Percentiles rank a stretch among this genome's conserved stretches.
Conservation (phyloP, 345 rosid species). For the Euphorbia lathyris region DNA sequence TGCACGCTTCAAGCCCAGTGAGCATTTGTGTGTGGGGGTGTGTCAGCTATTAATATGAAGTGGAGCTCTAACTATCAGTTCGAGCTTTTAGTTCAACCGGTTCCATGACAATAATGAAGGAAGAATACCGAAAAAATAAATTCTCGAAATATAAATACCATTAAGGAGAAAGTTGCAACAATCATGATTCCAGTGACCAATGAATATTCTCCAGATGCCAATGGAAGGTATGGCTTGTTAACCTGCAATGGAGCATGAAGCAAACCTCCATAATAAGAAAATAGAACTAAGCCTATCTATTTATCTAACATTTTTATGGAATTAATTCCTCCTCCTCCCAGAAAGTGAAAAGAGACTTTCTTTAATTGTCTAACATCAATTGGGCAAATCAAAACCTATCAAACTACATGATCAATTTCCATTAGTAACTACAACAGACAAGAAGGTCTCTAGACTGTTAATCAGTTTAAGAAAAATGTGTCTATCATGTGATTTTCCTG, state of each 20-base stretch:
- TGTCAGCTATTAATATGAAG: too few species aligned
- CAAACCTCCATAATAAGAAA: slow-evolving; percentile 3
- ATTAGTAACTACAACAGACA: background rate
- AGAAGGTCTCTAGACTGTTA: background rate
- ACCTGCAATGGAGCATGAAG: slow-evolving; percentile 47
- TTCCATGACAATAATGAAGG: too few species aligned
- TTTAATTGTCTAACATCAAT: background rate
- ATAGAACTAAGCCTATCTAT: background rate
- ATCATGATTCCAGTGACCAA: slow-evolving; percentile 55
- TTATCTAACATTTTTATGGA: background rate
- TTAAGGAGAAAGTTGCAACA: slow-evolving; percentile 58
- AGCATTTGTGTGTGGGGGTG: too few species aligned
- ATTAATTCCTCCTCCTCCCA: slow-evolving; percentile 1
- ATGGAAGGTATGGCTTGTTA: slow-evolving; percentile 94
- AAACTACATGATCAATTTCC: background rate
- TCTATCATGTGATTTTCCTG: slow-evolving; percentile 6
- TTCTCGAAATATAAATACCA: slow-evolving; percentile 45
- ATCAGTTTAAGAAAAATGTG: slow-evolving; percentile 3
- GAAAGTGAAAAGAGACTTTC: slow-evolving; percentile 8
- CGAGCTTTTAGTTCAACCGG: too few species aligned
- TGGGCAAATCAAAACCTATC: background rate
- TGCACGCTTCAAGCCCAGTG: too few species aligned
- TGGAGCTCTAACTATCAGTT: too few species aligned
- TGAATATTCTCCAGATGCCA: slow-evolving; percentile 94
- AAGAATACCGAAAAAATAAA: too few species aligned